Base-by-base conservation (phyloP, 2,329 filamentous ascomycete species). In the Thelonectria blattea region DNA sequence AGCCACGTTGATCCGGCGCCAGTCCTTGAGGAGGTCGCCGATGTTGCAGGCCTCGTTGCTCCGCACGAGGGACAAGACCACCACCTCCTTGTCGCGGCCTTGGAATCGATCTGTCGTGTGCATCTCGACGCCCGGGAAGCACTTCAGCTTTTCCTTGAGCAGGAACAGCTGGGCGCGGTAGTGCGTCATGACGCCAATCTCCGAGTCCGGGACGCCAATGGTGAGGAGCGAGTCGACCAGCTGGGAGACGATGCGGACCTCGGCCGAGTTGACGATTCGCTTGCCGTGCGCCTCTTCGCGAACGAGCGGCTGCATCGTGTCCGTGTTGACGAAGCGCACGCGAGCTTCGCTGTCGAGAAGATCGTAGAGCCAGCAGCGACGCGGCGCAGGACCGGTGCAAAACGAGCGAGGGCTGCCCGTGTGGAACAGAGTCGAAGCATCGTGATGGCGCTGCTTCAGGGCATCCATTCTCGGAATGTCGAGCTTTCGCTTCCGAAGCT, bases 81-180 rank as follows among this genome's bases (percentile, higher is more conserved):
- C 86, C 3, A 96, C 89, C 72, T 97, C 93, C 74, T 99, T 99
- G 77, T 99, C 95, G 10, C 95, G 87, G 7, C 95, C 95, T 74
- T 99, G 95, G 76, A 97, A 99, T 46, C 94, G 92, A 77, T 99
- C 95, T 3, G 95, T 93, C 0, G 95, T 98, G 76, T 99, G 93
- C 84, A 98, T 93, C 76, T 99, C 95, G 1, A 99, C 88, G 2
- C 85, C 85, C 0, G 81, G 58, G 67, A 82, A 76, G 43, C 78
- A 80, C 32, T 86, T 85, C 34, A 97, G 85, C 11, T 83, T 83
- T 62, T 93, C 87, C 65, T 91, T 91, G 1, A 99, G 83, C 2
- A 97, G 81, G 0, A 92, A 88, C 1, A 99, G 86, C 75, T 99
- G 95, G 6, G 91, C 93, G 60, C 95, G 91, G 76, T 99, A 99